Conservation (phyloP, 495 filamentous ascomycete species). For the Tricharina praecox region DNA sequence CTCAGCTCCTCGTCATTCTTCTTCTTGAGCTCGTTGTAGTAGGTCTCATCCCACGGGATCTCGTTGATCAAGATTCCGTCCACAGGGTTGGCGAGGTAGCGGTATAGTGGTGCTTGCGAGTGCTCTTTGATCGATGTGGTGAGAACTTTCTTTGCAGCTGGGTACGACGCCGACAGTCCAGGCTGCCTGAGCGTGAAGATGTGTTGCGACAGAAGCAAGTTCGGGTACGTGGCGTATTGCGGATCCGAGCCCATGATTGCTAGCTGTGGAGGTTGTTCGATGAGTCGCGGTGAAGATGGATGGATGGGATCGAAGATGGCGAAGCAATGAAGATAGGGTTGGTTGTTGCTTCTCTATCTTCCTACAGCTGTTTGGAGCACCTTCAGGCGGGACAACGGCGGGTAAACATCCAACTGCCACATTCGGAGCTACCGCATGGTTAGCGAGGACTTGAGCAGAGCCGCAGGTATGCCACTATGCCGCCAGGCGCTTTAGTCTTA, state of each 20-base stretch:
- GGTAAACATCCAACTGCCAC: background rate
- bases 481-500: too few relatives aligned
- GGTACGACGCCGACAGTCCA: slow-evolving; percentile 53
- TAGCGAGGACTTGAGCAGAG: too few relatives aligned
- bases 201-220: slow-evolving; percentile 82
- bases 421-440: too few relatives aligned
- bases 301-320: background rate
- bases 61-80: slow-evolving; percentile 54
- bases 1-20: slow-evolving; percentile 87
- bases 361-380: too few relatives aligned
- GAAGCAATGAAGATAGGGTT: slow-evolving; percentile 3
- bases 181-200: slow-evolving; percentile 95
- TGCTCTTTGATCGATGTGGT: slow-evolving; percentile 84
- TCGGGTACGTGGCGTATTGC: slow-evolving; percentile 86
- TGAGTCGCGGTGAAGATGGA: background rate
- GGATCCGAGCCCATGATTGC: slow-evolving; percentile 82
- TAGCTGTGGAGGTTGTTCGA: background rate
- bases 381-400: too few relatives aligned
- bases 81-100: slow-evolving; percentile 82
- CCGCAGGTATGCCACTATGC: too few relatives aligned
- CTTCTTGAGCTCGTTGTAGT: slow-evolving; percentile 68
- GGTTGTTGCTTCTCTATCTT: slow-evolving; percentile 1
- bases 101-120: slow-evolving; percentile 95
- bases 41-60: slow-evolving; percentile 66
- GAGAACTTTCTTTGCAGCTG: slow-evolving; percentile 54